Evolutionary conservation across 495 filamentous ascomycete species (phyloP).

Genomic region (Trichoderma asperelloides): DNA sequence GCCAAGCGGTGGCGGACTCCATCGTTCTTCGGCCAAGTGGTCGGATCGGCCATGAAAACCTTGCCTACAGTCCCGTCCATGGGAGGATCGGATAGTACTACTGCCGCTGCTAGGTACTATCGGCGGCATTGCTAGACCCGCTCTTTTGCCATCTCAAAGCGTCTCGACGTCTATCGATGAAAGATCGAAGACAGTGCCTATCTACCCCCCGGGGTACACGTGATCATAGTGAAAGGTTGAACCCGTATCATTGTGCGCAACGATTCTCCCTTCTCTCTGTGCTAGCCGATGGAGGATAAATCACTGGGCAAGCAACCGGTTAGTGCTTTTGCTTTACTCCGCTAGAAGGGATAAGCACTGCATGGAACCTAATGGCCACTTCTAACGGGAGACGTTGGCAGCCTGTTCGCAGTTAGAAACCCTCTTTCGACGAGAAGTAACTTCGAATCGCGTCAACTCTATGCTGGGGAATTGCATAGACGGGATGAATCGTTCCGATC

Average conservation of each 20-base stretch:
- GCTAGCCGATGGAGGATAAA: neutral
- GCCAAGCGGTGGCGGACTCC: neutral
- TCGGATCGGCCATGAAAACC: neutral
- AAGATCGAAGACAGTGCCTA: neutral
- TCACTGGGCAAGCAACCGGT: neutral
- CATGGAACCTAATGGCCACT: neutral
- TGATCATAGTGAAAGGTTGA: neutral
- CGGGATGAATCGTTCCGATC: conserved; percentile 60
- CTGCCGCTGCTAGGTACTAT: neutral
- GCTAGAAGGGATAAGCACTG: neutral
- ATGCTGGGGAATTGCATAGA: conserved; percentile 74
- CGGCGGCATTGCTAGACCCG: neutral
- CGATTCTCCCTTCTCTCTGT: neutral
- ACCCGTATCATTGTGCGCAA: neutral
- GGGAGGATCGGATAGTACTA: neutral
- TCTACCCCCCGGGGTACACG: neutral
- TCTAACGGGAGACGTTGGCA: neutral
- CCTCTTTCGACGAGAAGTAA: conserved; percentile 52
- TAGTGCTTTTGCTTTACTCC: neutral
- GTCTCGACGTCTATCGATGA: neutral
- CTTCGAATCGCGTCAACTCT: conserved; percentile 52
- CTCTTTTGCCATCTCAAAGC: neutral
- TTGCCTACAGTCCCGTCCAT: neutral
- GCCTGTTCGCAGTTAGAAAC: conserved; percentile 30
- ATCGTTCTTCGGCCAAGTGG: neutral